Evolutionary conservation across 225 moss, liverwort and hornwort species (phyloP).

Genomic region (Climacium dendroides): DNA sequence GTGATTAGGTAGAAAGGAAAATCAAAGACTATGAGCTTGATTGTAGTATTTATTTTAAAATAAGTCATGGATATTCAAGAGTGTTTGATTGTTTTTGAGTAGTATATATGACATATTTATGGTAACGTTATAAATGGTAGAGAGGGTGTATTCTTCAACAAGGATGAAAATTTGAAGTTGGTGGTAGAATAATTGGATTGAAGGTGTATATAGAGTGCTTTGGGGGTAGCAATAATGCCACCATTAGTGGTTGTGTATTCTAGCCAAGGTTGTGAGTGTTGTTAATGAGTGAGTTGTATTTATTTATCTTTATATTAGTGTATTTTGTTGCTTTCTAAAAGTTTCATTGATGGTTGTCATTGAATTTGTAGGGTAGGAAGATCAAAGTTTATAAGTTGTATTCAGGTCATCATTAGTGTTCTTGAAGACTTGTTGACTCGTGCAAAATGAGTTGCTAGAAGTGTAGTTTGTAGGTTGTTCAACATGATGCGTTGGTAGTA

Average conservation of each 20-base stretch:
- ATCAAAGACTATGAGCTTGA: neutral
- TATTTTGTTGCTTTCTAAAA: no score
- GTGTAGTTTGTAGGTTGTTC: rapidly evolving
- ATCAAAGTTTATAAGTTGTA: no score
- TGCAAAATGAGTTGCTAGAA: no score
- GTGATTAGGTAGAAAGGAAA: neutral
- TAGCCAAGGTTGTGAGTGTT: neutral
- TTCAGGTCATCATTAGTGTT: no score
- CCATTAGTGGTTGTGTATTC: neutral
- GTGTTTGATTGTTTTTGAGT: neutral
- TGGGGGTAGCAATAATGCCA: rapidly evolving
- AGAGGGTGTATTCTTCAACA: rapidly evolving
- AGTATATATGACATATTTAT: neutral
- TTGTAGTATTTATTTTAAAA: neutral
- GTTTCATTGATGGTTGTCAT: no score
- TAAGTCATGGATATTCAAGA: neutral
- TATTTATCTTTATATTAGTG: rapidly evolving
- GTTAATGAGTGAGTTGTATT: no score
- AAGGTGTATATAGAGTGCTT: neutral
- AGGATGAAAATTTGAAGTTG: rapidly evolving
- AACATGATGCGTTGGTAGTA: rapidly evolving
- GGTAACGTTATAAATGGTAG: neutral
- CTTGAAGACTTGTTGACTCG: no score
- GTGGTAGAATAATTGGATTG: neutral
- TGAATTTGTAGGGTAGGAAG: no score